These are phyloP conservation scores for Mortierella antarctica DNA, from an alignment of 192 early-diverging fungal genomes.

Conservation along the genomic window DNA sequence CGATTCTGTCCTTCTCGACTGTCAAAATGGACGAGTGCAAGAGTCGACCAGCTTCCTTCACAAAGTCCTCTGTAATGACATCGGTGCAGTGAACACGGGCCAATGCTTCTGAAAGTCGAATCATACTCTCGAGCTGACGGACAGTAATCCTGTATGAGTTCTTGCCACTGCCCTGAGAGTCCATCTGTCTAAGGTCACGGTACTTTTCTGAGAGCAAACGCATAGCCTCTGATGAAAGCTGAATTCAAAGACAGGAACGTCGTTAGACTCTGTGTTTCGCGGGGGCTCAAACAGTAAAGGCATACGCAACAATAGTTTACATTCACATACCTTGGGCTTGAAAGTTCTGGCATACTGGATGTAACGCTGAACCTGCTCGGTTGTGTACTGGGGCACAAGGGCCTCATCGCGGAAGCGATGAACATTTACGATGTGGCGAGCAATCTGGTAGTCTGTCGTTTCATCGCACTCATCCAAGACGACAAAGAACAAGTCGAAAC, in stretches of 20 bases:
- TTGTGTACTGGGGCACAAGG: conserved; percentile 77
- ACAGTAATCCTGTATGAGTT: conserved; percentile 95
- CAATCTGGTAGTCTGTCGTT: conserved; percentile 87
- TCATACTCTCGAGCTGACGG: conserved; percentile 95
- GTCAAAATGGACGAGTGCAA: conserved; percentile 91
- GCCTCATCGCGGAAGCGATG: conserved; percentile 78
- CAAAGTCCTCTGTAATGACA: conserved; percentile 75
- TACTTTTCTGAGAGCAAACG: conserved; percentile 85
- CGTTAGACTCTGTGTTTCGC: too few species aligned
- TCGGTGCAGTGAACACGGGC: conserved; percentile 85
- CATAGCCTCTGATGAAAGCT: conserved; percentile 81
- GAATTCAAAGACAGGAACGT: background rate
- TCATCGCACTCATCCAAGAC: conserved; percentile 95
- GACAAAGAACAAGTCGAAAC: conserved; percentile 98
- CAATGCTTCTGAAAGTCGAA: conserved; percentile 95
- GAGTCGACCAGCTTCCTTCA: conserved; percentile 86
- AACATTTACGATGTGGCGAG: conserved; percentile 90
- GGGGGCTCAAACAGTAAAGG: background rate
- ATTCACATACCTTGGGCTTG: conserved; percentile 73
- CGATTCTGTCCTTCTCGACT: conserved; percentile 82
- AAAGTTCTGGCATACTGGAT: conserved; percentile 91
- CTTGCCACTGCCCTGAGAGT: conserved; percentile 73
- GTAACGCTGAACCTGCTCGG: conserved; percentile 83
- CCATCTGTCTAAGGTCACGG: conserved; percentile 86
- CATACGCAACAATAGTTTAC: background rate